Percentiles rank a stretch among this genome's conserved stretches.
phyloP scores from a whole-genome alignment of 495 filamentous ascomycete species.

The Xylaria palmicola region DNA sequence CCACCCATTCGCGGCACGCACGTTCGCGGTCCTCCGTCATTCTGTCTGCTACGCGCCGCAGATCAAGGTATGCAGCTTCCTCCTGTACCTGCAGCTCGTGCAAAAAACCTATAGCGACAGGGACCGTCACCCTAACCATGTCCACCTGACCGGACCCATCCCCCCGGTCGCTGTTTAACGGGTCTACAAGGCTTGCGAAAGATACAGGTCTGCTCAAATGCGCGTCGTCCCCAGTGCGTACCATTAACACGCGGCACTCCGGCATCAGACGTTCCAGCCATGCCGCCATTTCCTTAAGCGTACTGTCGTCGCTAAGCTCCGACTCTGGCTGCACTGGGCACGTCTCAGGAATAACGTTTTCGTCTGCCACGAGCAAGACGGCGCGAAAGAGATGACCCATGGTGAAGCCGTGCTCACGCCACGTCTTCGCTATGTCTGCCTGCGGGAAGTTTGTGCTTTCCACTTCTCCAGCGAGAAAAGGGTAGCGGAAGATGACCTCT shows the following conservation, averaged over 20 bases:
- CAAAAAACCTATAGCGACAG: conserved; percentile 23
- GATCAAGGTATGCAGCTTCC: conserved; percentile 18
- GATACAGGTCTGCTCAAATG: conserved; percentile 24
- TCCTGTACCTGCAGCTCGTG: conserved; percentile 22
- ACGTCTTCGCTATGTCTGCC: conserved; percentile 19
- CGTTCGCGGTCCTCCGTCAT: conserved; percentile 23
- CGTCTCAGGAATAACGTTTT: conserved; percentile 20
- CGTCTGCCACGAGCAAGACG: conserved; percentile 21
- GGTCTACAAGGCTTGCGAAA: conserved; percentile 21
- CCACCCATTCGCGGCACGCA: conserved; percentile 22
- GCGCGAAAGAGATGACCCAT: conserved; percentile 22
- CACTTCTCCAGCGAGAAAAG: conserved; percentile 8
- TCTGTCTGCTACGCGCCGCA: conserved; percentile 16
- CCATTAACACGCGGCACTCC: conserved; percentile 23
- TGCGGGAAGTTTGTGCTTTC: conserved; percentile 12
- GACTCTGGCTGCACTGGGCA: conserved; percentile 19
- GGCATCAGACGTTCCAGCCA: conserved; percentile 25
- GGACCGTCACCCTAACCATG: conserved; percentile 23
- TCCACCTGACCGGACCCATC: conserved; percentile 17
- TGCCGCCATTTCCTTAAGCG: conserved; percentile 6
- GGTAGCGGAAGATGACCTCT: conserved; percentile 14
- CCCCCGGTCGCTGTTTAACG: conserved; percentile 17
- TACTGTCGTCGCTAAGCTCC: conserved; percentile 6
- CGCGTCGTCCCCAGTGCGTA: conserved; percentile 24
- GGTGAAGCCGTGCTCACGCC: conserved; percentile 22